Evolutionary conservation across 441 rosid genomes (phyloP).

Genomic region (Adansonia grandidieri): DNA sequence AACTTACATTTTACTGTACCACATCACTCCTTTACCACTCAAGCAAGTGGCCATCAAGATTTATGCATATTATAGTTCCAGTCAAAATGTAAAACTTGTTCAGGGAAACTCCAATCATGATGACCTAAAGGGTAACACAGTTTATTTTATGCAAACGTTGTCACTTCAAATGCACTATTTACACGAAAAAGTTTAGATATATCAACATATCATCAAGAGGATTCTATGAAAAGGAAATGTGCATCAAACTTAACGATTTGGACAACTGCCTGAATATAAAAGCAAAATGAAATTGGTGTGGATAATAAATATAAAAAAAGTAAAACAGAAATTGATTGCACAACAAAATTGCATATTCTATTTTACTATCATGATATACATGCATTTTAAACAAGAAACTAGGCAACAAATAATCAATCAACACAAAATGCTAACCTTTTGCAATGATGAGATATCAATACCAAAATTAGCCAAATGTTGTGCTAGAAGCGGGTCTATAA

Average conservation of each 20-base stretch:
- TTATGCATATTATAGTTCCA: not conserved
- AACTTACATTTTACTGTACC: not conserved
- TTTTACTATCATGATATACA: not conserved
- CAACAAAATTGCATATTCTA: not conserved
- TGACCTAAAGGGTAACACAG: not conserved
- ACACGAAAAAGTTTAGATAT: not conserved
- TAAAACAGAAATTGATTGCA: not conserved
- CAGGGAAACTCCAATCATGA: not conserved
- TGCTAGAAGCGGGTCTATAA: conserved; percentile 85
- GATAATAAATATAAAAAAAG: conserved; percentile 2
- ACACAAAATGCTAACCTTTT: conserved; percentile 61
- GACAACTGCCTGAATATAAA: too few species aligned
- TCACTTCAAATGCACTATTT: not conserved
- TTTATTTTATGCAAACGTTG: not conserved
- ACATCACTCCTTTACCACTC: not conserved
- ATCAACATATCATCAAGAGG: not conserved
- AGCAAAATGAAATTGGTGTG: not conserved
- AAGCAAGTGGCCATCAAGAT: not conserved
- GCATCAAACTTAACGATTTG: not conserved
- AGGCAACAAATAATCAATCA: conserved; percentile 20
- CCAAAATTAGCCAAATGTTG: conserved; percentile 95
- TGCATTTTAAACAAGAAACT: conserved; percentile 17
- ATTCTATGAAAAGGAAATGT: not conserved
- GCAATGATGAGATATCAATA: conserved; percentile 92
- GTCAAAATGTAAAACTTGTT: not conserved